Evolutionary conservation across 1,284 basidiomycete genomes (phyloP).

Genomic region (Abortiporus biennis): DNA sequence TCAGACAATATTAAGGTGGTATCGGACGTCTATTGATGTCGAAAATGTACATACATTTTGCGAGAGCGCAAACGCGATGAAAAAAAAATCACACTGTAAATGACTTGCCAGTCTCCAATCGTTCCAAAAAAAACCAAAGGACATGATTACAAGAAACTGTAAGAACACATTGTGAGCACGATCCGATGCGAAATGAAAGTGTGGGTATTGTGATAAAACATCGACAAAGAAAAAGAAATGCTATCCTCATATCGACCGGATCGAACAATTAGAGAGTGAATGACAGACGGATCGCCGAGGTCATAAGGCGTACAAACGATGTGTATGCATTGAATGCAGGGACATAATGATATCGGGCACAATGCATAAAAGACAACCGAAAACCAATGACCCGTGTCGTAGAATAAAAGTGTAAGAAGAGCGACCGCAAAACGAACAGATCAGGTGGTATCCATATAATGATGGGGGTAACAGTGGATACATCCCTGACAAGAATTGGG

Average conservation of each 20-base stretch:
- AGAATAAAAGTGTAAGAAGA: conserved; percentile 30
- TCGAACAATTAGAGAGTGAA: conserved; percentile 25
- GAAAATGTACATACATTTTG: no score
- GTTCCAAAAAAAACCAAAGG: conserved; percentile 19
- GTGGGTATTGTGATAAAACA: conserved; percentile 31
- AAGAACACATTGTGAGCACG: conserved; percentile 42
- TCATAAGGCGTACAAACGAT: background rate
- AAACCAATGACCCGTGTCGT: conserved; percentile 42
- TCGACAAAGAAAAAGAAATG: conserved; percentile 9
- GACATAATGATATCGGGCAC: conserved; percentile 18
- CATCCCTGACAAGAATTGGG: conserved; percentile 24
- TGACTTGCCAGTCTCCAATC: no score
- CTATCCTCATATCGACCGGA: conserved; percentile 11
- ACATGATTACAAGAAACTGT: conserved; percentile 56
- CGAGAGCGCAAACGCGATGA: no score
- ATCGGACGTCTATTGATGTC: no score
- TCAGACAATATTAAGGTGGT: no score
- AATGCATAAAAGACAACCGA: conserved; percentile 4
- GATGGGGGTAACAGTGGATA: conserved; percentile 23
- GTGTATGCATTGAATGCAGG: conserved; percentile 1
- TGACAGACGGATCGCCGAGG: conserved; percentile 14
- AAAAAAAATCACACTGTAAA: no score
- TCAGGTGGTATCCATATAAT: conserved; percentile 25
- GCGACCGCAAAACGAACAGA: conserved; percentile 21
- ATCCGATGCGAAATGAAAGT: conserved; percentile 42